phyloP scores from a whole-genome alignment of 805 yeast genomes.

The Sungouiella thailandica region DNA sequence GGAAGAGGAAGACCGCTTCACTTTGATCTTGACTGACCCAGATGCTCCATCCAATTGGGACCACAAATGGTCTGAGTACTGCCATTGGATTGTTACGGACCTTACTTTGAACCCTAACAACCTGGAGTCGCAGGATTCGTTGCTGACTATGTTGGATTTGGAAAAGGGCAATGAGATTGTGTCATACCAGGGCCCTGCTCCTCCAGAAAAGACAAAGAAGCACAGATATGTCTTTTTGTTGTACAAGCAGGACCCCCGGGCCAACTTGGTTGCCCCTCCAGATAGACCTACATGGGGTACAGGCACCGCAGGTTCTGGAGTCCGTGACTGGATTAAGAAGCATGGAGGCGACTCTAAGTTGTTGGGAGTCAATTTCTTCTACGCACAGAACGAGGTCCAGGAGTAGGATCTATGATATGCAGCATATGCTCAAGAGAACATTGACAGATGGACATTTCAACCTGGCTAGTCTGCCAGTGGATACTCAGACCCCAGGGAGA shows the following conservation, averaged over 20 bases:
- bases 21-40: conserved; percentile 83
- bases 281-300: conserved; percentile 83
- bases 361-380: conserved; percentile 76
- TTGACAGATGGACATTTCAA: no score
- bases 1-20: conserved; percentile 49
- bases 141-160: conserved; percentile 29
- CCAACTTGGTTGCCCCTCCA: conserved; percentile 37
- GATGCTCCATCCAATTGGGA: conserved; percentile 87
- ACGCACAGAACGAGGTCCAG: conserved; percentile 54
- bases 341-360: conserved; percentile 52
- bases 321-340: conserved; percentile 64
- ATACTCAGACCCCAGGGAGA: no score
- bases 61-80: conserved; percentile 82
- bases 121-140: conserved; percentile 12
- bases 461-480: no score
- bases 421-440: no score
- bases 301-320: conserved; percentile 76
- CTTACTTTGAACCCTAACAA: conserved; percentile 39
- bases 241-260: conserved; percentile 57
- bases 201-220: conserved; percentile 81
- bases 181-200: conserved; percentile 78
- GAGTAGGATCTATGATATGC: no score
- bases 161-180: conserved; percentile 40
- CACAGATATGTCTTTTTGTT: conserved; percentile 82
- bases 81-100: conserved; percentile 66